These are phyloP conservation scores for Westerdykella sp. DNA, from an alignment of 2,329 filamentous ascomycete species.

Conservation along the genomic window DNA sequence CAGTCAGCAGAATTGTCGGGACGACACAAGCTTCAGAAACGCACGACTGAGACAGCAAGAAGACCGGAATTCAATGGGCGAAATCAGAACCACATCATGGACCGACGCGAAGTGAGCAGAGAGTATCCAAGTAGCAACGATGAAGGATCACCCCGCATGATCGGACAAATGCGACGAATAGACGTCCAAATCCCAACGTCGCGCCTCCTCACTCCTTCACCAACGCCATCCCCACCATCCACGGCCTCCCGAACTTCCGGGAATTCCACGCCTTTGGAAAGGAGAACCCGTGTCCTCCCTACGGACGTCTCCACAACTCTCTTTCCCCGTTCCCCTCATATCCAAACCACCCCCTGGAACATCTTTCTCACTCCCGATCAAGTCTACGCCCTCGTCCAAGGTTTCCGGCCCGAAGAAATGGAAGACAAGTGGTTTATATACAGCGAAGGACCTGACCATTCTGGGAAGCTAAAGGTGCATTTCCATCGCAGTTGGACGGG, in stretches of 20 bases:
- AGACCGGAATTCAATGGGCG: neutral
- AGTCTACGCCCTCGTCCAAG: conserved; percentile 25
- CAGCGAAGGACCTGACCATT: conserved; percentile 26
- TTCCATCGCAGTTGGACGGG: conserved; percentile 31
- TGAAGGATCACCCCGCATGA: conserved; percentile 1
- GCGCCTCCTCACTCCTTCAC: neutral
- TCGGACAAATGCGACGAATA: conserved; percentile 3
- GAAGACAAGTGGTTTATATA: conserved; percentile 32
- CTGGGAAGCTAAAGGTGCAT: conserved; percentile 32
- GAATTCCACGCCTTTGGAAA: neutral
- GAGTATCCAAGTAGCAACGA: neutral
- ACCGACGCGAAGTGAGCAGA: neutral
- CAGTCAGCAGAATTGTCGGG: neutral
- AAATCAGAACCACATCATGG: neutral
- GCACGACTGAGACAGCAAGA: neutral
- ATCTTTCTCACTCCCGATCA: conserved; percentile 28
- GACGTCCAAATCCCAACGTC: neutral
- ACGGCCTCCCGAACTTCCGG: neutral
- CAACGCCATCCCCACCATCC: neutral
- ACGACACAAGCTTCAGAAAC: conserved; percentile 4
- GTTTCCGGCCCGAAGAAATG: conserved; percentile 18
- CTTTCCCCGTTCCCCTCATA: conserved; percentile 10
- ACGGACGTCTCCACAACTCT: conserved; percentile 14
- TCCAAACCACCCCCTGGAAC: conserved; percentile 22
- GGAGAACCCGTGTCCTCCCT: conserved; percentile 4